Percentiles rank a stretch among this genome's conserved stretches.
phyloP scores from a whole-genome alignment of 495 filamentous ascomycete genomes.

The Hapsidospora chrysogenum region DNA sequence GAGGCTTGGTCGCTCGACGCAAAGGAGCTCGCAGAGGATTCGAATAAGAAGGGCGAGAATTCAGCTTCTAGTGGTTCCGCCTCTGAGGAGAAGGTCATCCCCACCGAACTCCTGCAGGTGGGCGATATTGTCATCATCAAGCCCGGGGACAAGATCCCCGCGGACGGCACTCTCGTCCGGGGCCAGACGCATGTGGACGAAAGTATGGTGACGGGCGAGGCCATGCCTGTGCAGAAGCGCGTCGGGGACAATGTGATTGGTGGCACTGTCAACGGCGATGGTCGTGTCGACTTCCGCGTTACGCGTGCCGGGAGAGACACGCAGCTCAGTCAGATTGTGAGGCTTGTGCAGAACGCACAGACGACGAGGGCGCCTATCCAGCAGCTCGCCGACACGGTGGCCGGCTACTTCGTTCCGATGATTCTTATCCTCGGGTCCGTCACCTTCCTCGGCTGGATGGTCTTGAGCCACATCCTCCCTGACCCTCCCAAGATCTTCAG shows the following conservation, averaged over 20 bases:
- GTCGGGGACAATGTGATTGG: slow-evolving; percentile 70
- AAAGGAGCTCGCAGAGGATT: slow-evolving; percentile 8
- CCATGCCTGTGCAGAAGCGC: slow-evolving; percentile 78
- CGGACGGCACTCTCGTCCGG: slow-evolving; percentile 71
- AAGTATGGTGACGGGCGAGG: slow-evolving; percentile 97
- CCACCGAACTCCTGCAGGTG: slow-evolving; percentile 88
- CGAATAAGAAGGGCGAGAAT: slow-evolving; percentile 21
- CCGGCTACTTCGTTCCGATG: slow-evolving; percentile 85
- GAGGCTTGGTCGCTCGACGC: slow-evolving; percentile 49
- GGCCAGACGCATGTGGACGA: slow-evolving; percentile 93
- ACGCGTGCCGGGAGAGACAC: slow-evolving; percentile 88
- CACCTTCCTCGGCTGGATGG: slow-evolving; percentile 89
- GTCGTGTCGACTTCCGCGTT: slow-evolving; percentile 82
- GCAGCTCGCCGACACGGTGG: slow-evolving; percentile 75
- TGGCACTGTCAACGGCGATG: slow-evolving; percentile 92
- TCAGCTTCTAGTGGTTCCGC: slow-evolving; percentile 36
- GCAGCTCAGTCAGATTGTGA: slow-evolving; percentile 94
- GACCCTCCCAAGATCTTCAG: slow-evolving; percentile 81
- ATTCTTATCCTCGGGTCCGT: slow-evolving; percentile 70
- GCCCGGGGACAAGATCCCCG: slow-evolving; percentile 92
- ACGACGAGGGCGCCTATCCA: slow-evolving; percentile 92
- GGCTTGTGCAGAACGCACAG: slow-evolving; percentile 90
- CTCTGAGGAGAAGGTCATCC: slow-evolving; percentile 68
- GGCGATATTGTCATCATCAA: slow-evolving; percentile 85
- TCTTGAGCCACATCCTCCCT: slow-evolving; percentile 67